Percentiles rank a stretch among this genome's conserved stretches.
Evolutionary conservation across 192 early-diverging fungal genomes (phyloP).

Genomic region (Podila epicladia): DNA sequence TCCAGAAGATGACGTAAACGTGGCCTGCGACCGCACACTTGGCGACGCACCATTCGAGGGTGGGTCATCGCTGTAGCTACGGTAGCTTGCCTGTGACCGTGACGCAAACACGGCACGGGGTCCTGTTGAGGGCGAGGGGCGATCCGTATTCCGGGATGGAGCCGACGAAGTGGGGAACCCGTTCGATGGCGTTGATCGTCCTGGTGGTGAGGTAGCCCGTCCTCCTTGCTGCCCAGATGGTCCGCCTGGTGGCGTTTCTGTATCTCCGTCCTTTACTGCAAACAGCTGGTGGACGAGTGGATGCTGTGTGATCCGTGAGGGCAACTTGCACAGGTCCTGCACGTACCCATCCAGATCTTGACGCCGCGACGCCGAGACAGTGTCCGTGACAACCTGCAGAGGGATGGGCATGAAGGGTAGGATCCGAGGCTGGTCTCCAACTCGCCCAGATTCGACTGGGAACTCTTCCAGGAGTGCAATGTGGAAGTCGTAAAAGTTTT

Average conservation of each 20-base stretch:
- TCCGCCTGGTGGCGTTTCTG: constrained; percentile 59
- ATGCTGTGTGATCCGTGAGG: constrained; percentile 62
- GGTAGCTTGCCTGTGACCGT: constrained; percentile 1
- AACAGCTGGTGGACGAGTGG: constrained; percentile 61
- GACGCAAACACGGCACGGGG: background rate
- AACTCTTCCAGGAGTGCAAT: constrained; percentile 74
- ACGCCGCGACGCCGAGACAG: constrained; percentile 72
- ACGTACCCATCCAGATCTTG: constrained; percentile 75
- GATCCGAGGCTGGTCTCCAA: constrained; percentile 59
- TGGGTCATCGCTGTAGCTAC: constrained; percentile 24
- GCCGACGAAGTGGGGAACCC: background rate
- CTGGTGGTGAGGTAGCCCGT: constrained; percentile 8
- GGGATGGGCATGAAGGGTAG: constrained; percentile 76
- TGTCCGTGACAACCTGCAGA: constrained; percentile 69
- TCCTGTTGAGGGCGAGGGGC: background rate
- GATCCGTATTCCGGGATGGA: background rate
- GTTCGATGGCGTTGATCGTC: constrained; percentile 9
- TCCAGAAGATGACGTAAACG: background rate
- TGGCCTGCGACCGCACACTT: constrained; percentile 22
- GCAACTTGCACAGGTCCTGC: constrained; percentile 68
- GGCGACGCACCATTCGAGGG: constrained; percentile 12
- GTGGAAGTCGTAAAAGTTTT: constrained; percentile 84
- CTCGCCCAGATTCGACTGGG: constrained; percentile 71
- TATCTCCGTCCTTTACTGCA: constrained; percentile 65
- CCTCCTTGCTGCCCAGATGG: background rate